A percentile compares a stretch with the other conserved stretches of the same genome.
phyloP scores from a whole-genome alignment of 73 alveolate genomes.

The Blepharisma stoltei region DNA sequence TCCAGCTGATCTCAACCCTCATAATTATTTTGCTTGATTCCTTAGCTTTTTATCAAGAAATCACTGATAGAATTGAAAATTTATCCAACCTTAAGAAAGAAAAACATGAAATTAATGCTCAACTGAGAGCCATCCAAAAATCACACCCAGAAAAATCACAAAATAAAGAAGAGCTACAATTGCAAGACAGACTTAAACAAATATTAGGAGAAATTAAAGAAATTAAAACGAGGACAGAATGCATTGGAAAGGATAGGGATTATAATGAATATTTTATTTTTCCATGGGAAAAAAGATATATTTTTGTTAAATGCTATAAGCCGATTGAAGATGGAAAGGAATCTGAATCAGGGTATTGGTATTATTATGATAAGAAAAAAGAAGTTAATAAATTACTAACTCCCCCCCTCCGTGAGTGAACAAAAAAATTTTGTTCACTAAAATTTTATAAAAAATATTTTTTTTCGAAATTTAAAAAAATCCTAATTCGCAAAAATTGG shows the following conservation, averaged over 20 bases:
- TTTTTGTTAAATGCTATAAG: neutral
- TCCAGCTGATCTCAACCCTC: neutral
- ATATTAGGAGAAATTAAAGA: neutral
- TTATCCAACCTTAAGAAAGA: neutral
- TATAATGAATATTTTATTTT: neutral
- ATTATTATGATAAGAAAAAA: neutral
- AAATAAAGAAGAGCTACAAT: neutral
- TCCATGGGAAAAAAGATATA: neutral
- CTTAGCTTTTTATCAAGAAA: neutral
- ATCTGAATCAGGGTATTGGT: neutral
- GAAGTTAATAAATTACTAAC: neutral
- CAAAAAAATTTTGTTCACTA: no score
- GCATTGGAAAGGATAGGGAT: neutral
- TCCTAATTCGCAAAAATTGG: no score
- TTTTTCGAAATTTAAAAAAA: no score
- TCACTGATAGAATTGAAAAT: neutral
- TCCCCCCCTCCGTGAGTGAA: no score
- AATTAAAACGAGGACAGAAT: neutral
- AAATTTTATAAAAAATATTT: no score
- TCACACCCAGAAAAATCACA: neutral
- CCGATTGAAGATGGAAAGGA: no score
- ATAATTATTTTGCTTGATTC: slow-evolving; percentile 12
- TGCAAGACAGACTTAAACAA: neutral
- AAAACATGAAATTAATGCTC: neutral
- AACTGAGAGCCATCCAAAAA: neutral